phyloP scores from a whole-genome alignment of 176 grass and related monocot species.

The Raddia guianensis region DNA sequence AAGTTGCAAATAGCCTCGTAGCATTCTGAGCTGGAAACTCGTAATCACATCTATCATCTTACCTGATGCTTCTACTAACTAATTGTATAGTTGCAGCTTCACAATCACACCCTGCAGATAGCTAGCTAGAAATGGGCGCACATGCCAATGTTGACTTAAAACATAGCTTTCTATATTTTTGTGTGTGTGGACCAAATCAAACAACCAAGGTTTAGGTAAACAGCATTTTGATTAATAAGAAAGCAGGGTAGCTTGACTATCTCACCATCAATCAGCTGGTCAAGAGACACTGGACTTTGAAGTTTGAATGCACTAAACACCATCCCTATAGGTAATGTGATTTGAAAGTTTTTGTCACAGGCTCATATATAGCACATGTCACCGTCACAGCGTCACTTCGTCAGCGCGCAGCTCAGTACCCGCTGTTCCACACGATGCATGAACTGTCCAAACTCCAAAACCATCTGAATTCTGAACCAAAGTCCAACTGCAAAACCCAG shows the following conservation, averaged over 20 bases:
- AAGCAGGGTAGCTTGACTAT: background rate
- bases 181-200: background rate
- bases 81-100: slow-evolving; percentile 1
- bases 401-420: background rate
- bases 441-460: background rate
- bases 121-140: slow-evolving; percentile 22
- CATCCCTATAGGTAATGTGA: background rate
- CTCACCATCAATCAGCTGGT: slow-evolving; percentile 1
- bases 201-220: background rate
- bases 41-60: background rate
- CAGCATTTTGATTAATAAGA: background rate
- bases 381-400: background rate
- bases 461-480: slow-evolving; percentile 8
- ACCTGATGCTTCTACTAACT: background rate
- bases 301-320: slow-evolving; percentile 35
- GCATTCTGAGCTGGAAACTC: background rate
- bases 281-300: slow-evolving; percentile 7
- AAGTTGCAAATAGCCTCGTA: background rate
- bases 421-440: background rate
- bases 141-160: slow-evolving; percentile 14
- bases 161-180: background rate
- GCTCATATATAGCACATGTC: too few species aligned
- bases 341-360: slow-evolving; percentile 5
- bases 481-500: background rate
- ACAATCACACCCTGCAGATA: too few species aligned